Evolutionary conservation across 1,284 basidiomycete genomes (phyloP).

Genomic region (Mycena citricolor): DNA sequence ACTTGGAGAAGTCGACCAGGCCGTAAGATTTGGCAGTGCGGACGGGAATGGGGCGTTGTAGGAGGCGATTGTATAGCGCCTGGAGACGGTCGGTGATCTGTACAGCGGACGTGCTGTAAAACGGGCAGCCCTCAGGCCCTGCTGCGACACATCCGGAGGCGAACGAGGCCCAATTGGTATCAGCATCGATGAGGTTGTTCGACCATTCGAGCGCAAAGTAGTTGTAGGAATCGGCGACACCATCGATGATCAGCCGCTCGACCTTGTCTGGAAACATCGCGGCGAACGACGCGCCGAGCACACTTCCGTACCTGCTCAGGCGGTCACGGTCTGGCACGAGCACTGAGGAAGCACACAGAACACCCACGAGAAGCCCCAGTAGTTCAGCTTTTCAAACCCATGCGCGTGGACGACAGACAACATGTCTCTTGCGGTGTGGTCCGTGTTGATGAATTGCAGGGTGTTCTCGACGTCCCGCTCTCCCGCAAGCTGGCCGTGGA

Average conservation of each 20-base stretch:
- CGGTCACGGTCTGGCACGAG: not conserved
- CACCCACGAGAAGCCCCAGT: slow-evolving; percentile 28
- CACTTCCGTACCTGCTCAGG: slow-evolving; percentile 20
- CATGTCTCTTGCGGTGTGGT: slow-evolving; percentile 29
- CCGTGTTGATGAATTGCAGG: slow-evolving; percentile 25
- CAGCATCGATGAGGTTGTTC: slow-evolving; percentile 16
- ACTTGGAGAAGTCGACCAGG: slow-evolving; percentile 17
- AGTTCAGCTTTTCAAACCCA: slow-evolving; percentile 27
- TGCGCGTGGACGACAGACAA: slow-evolving; percentile 25
- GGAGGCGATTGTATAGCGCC: slow-evolving; percentile 10
- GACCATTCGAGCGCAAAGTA: slow-evolving; percentile 17
- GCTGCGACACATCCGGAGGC: slow-evolving; percentile 16
- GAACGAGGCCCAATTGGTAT: slow-evolving; percentile 10
- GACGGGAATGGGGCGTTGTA: slow-evolving; percentile 16
- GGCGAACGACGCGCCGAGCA: slow-evolving; percentile 22
- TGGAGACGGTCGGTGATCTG: slow-evolving; percentile 14
- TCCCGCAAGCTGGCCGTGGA: slow-evolving; percentile 23
- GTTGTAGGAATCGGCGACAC: slow-evolving; percentile 15
- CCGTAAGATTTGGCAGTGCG: slow-evolving; percentile 12
- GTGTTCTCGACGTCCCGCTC: slow-evolving; percentile 16
- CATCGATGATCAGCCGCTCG: slow-evolving; percentile 21
- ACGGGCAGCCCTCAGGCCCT: slow-evolving; percentile 17
- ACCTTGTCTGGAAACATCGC: slow-evolving; percentile 21
- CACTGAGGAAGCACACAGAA: not conserved
- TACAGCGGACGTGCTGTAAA: slow-evolving; percentile 10